Conservation (phyloP, 306 rosid species). For the Carpinus fangiana region DNA sequence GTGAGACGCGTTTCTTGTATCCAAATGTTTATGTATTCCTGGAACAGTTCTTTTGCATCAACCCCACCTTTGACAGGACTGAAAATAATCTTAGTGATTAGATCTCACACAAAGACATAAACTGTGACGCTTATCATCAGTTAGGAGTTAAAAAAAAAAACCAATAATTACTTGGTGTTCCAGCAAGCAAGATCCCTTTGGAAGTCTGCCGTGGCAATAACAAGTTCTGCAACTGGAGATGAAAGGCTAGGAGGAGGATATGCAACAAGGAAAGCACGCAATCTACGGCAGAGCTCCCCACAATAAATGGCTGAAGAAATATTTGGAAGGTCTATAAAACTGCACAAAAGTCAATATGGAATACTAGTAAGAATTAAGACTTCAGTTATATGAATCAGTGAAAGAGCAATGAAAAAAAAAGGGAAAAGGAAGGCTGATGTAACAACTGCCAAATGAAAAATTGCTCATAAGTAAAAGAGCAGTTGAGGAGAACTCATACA, state of each 20-base stretch:
- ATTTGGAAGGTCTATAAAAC: conserved; percentile 39
- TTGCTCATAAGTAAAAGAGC: no score
- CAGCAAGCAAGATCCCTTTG: conserved; percentile 36
- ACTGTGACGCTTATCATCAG: neutral
- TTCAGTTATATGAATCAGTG: neutral
- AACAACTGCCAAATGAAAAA: no score
- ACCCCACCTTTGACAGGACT: conserved; percentile 36
- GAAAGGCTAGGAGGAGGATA: conserved; percentile 34
- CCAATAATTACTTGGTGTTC: conserved; percentile 33
- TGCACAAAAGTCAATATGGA: conserved; percentile 10
- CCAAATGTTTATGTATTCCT: conserved; percentile 31
- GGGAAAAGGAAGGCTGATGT: no score
- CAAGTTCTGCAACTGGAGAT: conserved; percentile 34
- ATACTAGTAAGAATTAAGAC: neutral
- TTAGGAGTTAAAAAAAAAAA: neutral
- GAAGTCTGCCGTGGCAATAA: conserved; percentile 33
- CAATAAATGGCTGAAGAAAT: conserved; percentile 40
- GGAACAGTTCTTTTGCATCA: conserved; percentile 40
- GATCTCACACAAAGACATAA: neutral
- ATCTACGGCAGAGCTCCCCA: conserved; percentile 34
- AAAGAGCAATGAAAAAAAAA: no score
- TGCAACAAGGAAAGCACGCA: conserved; percentile 33
- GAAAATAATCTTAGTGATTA: neutral
- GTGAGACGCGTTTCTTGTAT: conserved; percentile 27
- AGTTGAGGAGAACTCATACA: neutral